Evolutionary conservation across 768 basidiomycete genomes (phyloP), one percentile per base, ranked within the genome.

Genomic region (Phlegmacium glaucopus): DNA sequence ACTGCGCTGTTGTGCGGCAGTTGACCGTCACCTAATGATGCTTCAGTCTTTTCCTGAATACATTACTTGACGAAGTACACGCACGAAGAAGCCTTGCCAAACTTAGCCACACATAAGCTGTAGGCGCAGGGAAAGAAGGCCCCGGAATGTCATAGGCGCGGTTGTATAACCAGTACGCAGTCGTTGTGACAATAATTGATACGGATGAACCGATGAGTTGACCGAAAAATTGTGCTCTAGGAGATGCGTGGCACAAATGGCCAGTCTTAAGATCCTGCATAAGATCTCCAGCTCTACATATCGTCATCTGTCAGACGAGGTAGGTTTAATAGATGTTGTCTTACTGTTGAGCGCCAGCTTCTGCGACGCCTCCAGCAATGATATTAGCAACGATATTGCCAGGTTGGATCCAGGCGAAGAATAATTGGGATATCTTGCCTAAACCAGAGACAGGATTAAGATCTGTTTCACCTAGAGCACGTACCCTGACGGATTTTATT

Each of bases 251-350:
- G 45, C 91, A 79, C n/a, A 98, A 72, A 64, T 96, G 91, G 0
- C 95, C 95, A 2, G 95, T 96, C 70, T 98, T 98, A 49, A 98
- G 72, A 66, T 98, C 95, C 70, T 98, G 95, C 95, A 98, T 97
- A 8, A 97, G 80, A 62, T 98, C 95, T 12, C 94, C 95, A 6
- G 94, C 93, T 64, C 90, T 94, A 53, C 26, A 29, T 7, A 43
- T 26, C 9, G 42, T 47, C 32, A 49, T 8, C 32, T 22, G 42
- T 45, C 3, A 40, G 29, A 18, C 16, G n/a, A 44, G 15, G 12
- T 3, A 3, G 43, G 10, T 48, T 18, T 28, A 41, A 18, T 38
- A 6, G 29, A 32, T 27, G 8, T 44, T 37, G 13, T 49, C 83
- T 51, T 60, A 91, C 87, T 94, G 92, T 66, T 85, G 86, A 22